Conservation (phyloP, 2,329 filamentous ascomycete species). For the Bipolaris victoriae region DNA sequence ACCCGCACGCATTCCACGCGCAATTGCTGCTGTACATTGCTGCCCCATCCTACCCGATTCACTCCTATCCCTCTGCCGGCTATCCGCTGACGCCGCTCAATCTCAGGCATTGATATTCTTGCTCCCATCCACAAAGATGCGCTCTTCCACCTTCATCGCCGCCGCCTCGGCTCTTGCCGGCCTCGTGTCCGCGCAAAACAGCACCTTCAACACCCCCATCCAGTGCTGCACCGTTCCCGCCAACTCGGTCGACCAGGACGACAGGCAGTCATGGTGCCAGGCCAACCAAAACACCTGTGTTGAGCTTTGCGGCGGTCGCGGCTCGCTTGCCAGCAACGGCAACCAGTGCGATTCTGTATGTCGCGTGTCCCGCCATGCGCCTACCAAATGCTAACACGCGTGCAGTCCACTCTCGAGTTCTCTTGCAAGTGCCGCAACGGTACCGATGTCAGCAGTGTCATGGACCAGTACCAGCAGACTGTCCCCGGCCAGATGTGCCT, state of each 20-base stretch:
- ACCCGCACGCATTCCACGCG: conserved; percentile 15
- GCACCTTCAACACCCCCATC: conserved; percentile 38
- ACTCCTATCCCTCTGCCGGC: conserved; percentile 19
- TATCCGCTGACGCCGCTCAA: conserved; percentile 33
- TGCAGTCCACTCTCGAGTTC: conserved; percentile 59
- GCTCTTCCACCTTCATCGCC: conserved; percentile 55
- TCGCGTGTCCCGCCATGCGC: conserved; percentile 3
- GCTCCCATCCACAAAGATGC: conserved; percentile 49
- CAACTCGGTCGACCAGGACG: conserved; percentile 45
- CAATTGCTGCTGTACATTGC: conserved; percentile 6
- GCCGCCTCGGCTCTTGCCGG: conserved; percentile 55
- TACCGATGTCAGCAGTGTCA: conserved; percentile 53
- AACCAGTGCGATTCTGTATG: conserved; percentile 66
- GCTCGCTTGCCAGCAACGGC: conserved; percentile 48
- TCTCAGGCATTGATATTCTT: conserved; percentile 48
- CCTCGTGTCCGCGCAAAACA: conserved; percentile 55
- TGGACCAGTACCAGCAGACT: conserved; percentile 60
- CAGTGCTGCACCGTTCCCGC: conserved; percentile 54
- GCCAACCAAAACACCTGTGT: conserved; percentile 66
- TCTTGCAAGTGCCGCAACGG: conserved; percentile 64
- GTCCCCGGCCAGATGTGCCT: conserved; percentile 67
- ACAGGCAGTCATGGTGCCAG: conserved; percentile 61
- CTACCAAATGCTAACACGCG: conserved; percentile 26
- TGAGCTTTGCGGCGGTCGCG: conserved; percentile 60
- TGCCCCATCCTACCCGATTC: conserved; percentile 5